A percentile compares a stretch with the other conserved stretches of the same genome.
Evolutionary conservation across 2,329 filamentous ascomycete species (phyloP).

Genomic region (Fusarium liriodendri): DNA sequence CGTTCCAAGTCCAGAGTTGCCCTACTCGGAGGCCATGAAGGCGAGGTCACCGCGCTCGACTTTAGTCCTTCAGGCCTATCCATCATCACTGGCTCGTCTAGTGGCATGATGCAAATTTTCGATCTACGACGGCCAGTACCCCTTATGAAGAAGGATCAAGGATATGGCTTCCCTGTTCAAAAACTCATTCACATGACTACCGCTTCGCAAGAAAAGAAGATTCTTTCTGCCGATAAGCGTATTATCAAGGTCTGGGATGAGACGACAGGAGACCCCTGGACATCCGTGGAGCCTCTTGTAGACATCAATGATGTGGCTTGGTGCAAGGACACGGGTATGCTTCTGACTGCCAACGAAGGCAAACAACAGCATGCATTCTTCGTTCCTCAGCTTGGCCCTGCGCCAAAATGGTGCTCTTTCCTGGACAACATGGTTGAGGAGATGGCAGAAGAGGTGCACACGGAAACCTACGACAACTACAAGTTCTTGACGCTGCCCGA

Average conservation of each 20-base stretch:
- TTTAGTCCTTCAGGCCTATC: slow-evolving; percentile 88
- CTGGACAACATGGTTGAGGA: slow-evolving; percentile 98
- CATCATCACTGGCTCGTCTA: slow-evolving; percentile 87
- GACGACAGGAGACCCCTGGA: slow-evolving; percentile 86
- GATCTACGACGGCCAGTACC: slow-evolving; percentile 90
- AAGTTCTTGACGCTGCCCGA: slow-evolving; percentile 95
- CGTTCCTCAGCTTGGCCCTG: slow-evolving; percentile 91
- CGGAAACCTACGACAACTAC: slow-evolving; percentile 97
- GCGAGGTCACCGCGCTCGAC: slow-evolving; percentile 86
- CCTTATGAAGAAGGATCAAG: slow-evolving; percentile 91
- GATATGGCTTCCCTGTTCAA: slow-evolving; percentile 92
- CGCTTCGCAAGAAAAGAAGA: slow-evolving; percentile 82
- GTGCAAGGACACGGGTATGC: slow-evolving; percentile 92
- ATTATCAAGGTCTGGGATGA: slow-evolving; percentile 98
- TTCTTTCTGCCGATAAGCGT: slow-evolving; percentile 91
- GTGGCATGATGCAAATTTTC: slow-evolving; percentile 89
- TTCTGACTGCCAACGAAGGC: slow-evolving; percentile 96
- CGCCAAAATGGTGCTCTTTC: slow-evolving; percentile 96
- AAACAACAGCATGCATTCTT: slow-evolving; percentile 96
- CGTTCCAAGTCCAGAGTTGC: slow-evolving; percentile 85
- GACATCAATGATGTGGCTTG: slow-evolving; percentile 96
- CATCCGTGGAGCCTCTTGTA: slow-evolving; percentile 92
- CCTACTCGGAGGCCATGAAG: slow-evolving; percentile 74
- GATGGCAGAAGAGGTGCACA: slow-evolving; percentile 86
- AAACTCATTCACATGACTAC: slow-evolving; percentile 81